These are phyloP conservation scores for Phytophthora multivora DNA, from an alignment of 352 stramenopile species.

Conservation along the genomic window DNA sequence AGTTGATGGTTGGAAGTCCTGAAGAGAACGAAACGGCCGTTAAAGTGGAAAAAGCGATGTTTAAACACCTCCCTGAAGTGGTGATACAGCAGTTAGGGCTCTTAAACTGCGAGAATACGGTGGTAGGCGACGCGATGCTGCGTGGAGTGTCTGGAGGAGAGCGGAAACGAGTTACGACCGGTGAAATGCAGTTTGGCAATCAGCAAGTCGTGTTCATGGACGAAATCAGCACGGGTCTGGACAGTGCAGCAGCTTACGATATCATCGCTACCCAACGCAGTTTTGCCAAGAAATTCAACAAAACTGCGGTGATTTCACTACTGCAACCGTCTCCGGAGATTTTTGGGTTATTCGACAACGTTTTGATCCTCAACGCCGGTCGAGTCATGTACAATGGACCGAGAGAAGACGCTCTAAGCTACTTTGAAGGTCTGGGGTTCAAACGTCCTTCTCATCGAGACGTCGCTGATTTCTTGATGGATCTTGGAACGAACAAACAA, in stretches of 20 bases:
- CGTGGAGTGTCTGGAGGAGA: conserved; percentile 81
- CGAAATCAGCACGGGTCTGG: conserved; percentile 94
- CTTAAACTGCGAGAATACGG: conserved; percentile 46
- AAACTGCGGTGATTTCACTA: conserved; percentile 63
- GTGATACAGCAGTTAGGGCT: conserved; percentile 47
- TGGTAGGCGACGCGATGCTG: conserved; percentile 55
- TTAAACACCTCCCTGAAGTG: conserved; percentile 45
- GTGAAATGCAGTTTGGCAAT: conserved; percentile 73
- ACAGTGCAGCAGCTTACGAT: conserved; percentile 90
- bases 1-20: conserved; percentile 32
- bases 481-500: conserved; percentile 40
- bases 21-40: conserved; percentile 35
- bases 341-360: conserved; percentile 39
- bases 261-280: conserved; percentile 55
- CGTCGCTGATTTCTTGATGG: conserved; percentile 42
- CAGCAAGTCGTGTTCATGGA: conserved; percentile 85
- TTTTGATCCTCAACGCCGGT: conserved; percentile 40
- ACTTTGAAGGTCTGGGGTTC: conserved; percentile 75
- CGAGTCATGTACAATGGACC: conserved; percentile 43
- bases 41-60: conserved; percentile 26
- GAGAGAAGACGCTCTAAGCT: conserved; percentile 55
- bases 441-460: conserved; percentile 33
- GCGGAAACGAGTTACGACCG: conserved; percentile 64
- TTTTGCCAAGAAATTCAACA: conserved; percentile 40
- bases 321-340: conserved; percentile 74